Evolutionary conservation across 768 basidiomycete species (phyloP).

Genomic region (Suillus placidus): DNA sequence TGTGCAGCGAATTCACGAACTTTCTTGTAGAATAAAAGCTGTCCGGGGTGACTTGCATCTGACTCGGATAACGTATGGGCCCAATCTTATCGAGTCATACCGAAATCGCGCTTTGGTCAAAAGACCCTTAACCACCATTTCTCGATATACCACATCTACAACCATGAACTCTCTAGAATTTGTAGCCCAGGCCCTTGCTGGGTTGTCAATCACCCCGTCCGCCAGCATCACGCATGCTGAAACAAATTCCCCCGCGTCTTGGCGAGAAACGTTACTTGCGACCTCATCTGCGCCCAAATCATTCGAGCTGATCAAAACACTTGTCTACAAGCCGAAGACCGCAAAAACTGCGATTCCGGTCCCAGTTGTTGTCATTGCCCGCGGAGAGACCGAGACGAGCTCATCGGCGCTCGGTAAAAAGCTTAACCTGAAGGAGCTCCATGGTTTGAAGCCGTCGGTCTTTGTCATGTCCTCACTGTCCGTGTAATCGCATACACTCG

Average conservation of each 20-base stretch:
- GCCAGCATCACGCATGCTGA: slow-evolving; percentile 58
- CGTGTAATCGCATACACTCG: too few relatives aligned
- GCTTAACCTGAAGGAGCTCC: slow-evolving; percentile 84
- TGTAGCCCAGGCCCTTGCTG: slow-evolving; percentile 45
- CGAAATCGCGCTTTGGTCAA: slow-evolving; percentile 21
- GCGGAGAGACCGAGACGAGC: slow-evolving; percentile 82
- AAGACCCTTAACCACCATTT: slow-evolving; percentile 13
- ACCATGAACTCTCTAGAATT: slow-evolving; percentile 40
- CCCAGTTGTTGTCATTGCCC: slow-evolving; percentile 85
- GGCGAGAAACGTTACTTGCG: slow-evolving; percentile 72
- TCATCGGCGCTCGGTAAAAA: slow-evolving; percentile 77
- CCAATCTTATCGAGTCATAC: slow-evolving; percentile 29
- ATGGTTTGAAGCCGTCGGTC: too few relatives aligned
- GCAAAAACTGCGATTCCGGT: slow-evolving; percentile 85
- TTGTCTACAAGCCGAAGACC: slow-evolving; percentile 96
- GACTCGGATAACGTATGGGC: slow-evolving; percentile 19
- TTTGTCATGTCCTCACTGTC: too few relatives aligned
- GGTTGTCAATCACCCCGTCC: slow-evolving; percentile 57
- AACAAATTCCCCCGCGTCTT: slow-evolving; percentile 70
- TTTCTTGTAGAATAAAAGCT: slow-evolving; percentile 19
- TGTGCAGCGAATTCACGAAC: slow-evolving; percentile 28
- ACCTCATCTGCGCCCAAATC: slow-evolving; percentile 51
- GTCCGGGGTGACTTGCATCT: slow-evolving; percentile 19
- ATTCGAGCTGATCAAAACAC: slow-evolving; percentile 81
- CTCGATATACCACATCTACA: slow-evolving; percentile 19